These are phyloP conservation scores for Cryptosporidium ryanae DNA, from an alignment of 169 alveolate genomes.

Conservation along the genomic window DNA sequence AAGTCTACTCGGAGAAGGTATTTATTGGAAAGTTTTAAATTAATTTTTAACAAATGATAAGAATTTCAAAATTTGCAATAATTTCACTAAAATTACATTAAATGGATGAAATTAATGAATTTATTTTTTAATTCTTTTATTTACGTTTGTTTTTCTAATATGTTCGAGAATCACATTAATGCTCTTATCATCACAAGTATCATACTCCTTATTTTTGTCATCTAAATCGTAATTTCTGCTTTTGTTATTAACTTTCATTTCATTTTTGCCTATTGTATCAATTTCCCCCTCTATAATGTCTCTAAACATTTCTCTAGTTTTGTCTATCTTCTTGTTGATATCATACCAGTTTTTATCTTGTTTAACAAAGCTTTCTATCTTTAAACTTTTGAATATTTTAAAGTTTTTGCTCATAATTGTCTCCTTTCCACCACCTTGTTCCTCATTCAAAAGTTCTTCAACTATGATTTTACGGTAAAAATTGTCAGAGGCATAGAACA, in stretches of 20 bases:
- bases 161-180: slow-evolving; percentile 14
- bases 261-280: neutral
- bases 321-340: slow-evolving; percentile 20
- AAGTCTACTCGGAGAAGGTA: too few relatives aligned
- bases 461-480: slow-evolving; percentile 28
- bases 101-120: too few relatives aligned
- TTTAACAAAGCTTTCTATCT: slow-evolving; percentile 31
- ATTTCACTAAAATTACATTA: too few relatives aligned
- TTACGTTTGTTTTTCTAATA: slow-evolving; percentile 15
- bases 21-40: too few relatives aligned
- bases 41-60: too few relatives aligned
- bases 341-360: slow-evolving; percentile 32
- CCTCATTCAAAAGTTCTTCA: slow-evolving; percentile 49
- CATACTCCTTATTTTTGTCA: neutral
- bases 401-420: slow-evolving; percentile 26
- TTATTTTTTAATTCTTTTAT: neutral
- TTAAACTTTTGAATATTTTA: slow-evolving; percentile 39
- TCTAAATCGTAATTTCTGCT: neutral
- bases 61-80: too few relatives aligned
- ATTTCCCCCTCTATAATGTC: slow-evolving; percentile 26
- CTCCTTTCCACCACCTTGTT: slow-evolving; percentile 66
- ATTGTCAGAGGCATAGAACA: slow-evolving; percentile 66
- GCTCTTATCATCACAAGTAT: slow-evolving; percentile 14
- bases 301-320: slow-evolving; percentile 45
- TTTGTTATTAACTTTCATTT: neutral